Evolutionary conservation across 2,329 filamentous ascomycete species (phyloP).

Genomic region (Waltergamsia citrina): DNA sequence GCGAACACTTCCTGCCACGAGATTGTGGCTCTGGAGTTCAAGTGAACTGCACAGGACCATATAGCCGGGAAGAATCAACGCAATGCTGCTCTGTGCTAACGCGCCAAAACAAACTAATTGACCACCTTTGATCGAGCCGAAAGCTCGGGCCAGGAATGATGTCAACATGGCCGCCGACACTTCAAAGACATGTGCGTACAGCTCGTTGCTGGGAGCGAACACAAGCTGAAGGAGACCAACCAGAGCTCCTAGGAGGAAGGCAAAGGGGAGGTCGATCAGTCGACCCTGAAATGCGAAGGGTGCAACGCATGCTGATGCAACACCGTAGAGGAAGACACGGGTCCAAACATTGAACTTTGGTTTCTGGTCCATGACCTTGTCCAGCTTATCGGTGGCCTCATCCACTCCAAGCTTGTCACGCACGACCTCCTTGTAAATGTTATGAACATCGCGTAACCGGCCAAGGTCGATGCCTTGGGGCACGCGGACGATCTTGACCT

Average conservation of each 20-base stretch:
- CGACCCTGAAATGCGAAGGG: constrained; percentile 74
- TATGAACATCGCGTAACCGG: constrained; percentile 63
- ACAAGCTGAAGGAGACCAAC: constrained; percentile 68
- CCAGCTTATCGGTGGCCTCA: constrained; percentile 54
- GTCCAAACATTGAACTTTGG: constrained; percentile 41
- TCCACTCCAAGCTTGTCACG: constrained; percentile 67
- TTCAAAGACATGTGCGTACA: constrained; percentile 50
- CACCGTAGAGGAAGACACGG: constrained; percentile 59
- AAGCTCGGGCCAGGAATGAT: constrained; percentile 59
- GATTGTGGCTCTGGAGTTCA: constrained; percentile 60
- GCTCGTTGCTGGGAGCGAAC: constrained; percentile 62
- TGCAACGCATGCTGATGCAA: constrained; percentile 67
- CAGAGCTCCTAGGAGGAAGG: constrained; percentile 66
- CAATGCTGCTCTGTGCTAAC: constrained; percentile 64
- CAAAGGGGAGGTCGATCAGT: constrained; percentile 68
- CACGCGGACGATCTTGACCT: constrained; percentile 65
- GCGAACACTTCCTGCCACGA: constrained; percentile 63
- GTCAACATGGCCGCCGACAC: constrained; percentile 51
- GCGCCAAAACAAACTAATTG: constrained; percentile 62
- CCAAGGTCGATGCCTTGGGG: constrained; percentile 64
- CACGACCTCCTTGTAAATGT: constrained; percentile 75
- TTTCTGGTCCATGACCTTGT: constrained; percentile 39
- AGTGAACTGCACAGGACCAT: constrained; percentile 39
- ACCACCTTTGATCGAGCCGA: constrained; percentile 53
- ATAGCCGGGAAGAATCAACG: constrained; percentile 60